phyloP scores from a whole-genome alignment of 1,284 basidiomycete species.

The Fomitopsis betulina region DNA sequence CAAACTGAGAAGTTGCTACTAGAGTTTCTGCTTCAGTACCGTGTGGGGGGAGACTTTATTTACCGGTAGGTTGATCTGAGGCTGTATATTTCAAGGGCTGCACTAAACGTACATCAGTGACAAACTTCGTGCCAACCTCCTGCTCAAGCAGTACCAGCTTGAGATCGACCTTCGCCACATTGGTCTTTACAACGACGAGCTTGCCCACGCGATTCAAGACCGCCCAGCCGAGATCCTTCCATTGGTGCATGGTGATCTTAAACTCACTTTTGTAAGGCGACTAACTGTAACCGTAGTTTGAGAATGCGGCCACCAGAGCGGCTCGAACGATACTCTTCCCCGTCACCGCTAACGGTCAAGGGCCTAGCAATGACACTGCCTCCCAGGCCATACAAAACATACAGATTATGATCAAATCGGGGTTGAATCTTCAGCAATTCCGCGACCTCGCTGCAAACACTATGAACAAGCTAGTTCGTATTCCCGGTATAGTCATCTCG shows the following conservation, averaged over 20 bases:
- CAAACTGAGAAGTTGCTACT: slow-evolving; percentile 78
- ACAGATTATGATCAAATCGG: slow-evolving; percentile 87
- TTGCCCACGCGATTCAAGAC: slow-evolving; percentile 89
- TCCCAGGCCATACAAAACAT: slow-evolving; percentile 76
- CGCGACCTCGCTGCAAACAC: slow-evolving; percentile 90
- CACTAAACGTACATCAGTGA: slow-evolving; percentile 51
- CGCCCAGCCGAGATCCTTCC: slow-evolving; percentile 88
- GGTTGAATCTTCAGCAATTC: slow-evolving; percentile 91
- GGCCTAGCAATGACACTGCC: slow-evolving; percentile 46
- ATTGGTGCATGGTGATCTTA: slow-evolving; percentile 50
- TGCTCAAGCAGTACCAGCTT: slow-evolving; percentile 88
- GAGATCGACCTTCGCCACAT: slow-evolving; percentile 93
- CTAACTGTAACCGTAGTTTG: slow-evolving; percentile 55
- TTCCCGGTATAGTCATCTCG: slow-evolving; percentile 98
- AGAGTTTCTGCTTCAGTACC: slow-evolving; percentile 84
- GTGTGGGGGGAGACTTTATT: slow-evolving; percentile 84
- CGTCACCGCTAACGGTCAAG: slow-evolving; percentile 39
- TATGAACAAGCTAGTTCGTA: slow-evolving; percentile 93
- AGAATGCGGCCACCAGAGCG: slow-evolving; percentile 80
- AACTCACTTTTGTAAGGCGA: background rate
- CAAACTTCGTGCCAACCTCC: slow-evolving; percentile 83
- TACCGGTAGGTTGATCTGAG: slow-evolving; percentile 58
- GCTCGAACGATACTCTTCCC: slow-evolving; percentile 82
- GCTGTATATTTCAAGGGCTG: background rate
- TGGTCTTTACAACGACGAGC: slow-evolving; percentile 88